phyloP scores from a whole-genome alignment of 352 stramenopile species.

The Blastocystis sp. region DNA sequence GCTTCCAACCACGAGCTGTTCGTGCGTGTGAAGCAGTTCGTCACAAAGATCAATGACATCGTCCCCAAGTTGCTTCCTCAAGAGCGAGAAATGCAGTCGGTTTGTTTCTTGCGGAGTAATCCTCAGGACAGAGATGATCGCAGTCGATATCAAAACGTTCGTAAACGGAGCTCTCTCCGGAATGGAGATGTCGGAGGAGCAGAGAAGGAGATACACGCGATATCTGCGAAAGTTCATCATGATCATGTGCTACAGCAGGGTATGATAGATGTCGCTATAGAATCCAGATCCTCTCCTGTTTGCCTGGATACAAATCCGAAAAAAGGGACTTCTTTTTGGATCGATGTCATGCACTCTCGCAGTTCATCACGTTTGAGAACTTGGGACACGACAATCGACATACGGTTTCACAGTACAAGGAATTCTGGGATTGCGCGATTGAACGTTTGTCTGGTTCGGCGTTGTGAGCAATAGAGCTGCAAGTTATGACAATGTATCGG shows the following conservation, averaged over 20 bases:
- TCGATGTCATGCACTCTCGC: background rate
- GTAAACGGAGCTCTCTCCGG: background rate
- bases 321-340: constrained; percentile 20
- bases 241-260: constrained; percentile 1
- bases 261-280: background rate
- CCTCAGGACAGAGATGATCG: background rate
- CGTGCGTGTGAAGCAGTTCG: constrained; percentile 28
- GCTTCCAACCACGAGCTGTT: constrained; percentile 13
- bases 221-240: constrained; percentile 20
- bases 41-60: background rate
- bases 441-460: background rate
- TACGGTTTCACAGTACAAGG: constrained; percentile 27
- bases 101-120: background rate
- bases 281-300: constrained; percentile 1
- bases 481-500: constrained; percentile 21
- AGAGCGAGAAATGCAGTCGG: constrained; percentile 9
- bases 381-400: constrained; percentile 50
- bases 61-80: background rate
- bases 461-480: background rate
- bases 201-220: background rate
- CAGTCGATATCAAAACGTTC: background rate
- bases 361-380: constrained; percentile 39
- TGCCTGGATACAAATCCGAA: background rate
- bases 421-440: constrained; percentile 49
- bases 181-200: background rate